A percentile compares a stretch with the other conserved stretches of the same genome.
These are phyloP conservation scores for Microthyrium microscopicum DNA, from an alignment of 2,329 filamentous ascomycete species.

Conservation along the genomic window DNA sequence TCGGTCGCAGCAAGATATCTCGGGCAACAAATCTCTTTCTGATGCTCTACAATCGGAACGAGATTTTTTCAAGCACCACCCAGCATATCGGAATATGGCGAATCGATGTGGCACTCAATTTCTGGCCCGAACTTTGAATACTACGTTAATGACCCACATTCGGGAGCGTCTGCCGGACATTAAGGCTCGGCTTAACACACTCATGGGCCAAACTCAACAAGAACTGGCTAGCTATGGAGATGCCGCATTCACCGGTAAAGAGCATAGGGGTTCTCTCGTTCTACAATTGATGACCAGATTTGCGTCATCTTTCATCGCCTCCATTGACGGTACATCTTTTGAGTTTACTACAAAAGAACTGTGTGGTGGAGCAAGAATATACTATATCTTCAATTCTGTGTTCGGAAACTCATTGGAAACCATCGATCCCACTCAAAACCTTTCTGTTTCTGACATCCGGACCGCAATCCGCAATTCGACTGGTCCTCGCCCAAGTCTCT, in stretches of 20 bases:
- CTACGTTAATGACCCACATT: constrained; percentile 90
- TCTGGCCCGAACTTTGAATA: constrained; percentile 85
- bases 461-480: constrained; percentile 98
- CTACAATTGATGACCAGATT: constrained; percentile 97
- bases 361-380: constrained; percentile 85
- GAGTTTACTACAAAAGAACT: constrained; percentile 98
- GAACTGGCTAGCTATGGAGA: constrained; percentile 96
- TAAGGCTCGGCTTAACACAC: constrained; percentile 88
- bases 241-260: constrained; percentile 92
- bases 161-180: constrained; percentile 92
- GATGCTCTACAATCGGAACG: constrained; percentile 79
- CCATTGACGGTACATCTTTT: constrained; percentile 94
- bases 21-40: constrained; percentile 83
- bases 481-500: constrained; percentile 83
- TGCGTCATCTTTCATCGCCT: constrained; percentile 92
- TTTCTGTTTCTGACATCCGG: constrained; percentile 85
- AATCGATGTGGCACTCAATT: constrained; percentile 86
- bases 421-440: constrained; percentile 89
- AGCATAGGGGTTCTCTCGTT: constrained; percentile 87
- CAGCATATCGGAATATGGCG: constrained; percentile 92
- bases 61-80: constrained; percentile 95
- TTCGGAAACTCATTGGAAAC: constrained; percentile 93
- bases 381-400: constrained; percentile 98
- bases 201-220: constrained; percentile 99
- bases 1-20: constrained; percentile 94